Evolutionary conservation across 441 rosid species (phyloP).

Genomic region (Populus trichocarpa): DNA sequence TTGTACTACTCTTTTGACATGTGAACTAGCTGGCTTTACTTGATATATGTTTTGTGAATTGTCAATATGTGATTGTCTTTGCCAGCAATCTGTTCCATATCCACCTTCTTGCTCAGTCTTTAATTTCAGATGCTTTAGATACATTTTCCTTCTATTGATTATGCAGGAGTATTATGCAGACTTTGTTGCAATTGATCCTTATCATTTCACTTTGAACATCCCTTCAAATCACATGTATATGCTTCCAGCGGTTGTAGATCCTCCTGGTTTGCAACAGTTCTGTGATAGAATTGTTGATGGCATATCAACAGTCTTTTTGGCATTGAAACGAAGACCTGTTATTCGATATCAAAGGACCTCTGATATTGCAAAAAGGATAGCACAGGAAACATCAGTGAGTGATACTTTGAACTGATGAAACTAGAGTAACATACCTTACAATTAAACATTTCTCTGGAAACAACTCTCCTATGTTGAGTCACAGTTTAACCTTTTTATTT

Average conservation of each 20-base stretch:
- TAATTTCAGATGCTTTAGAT: slow-evolving; percentile 6
- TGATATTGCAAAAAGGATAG: slow-evolving; percentile 93
- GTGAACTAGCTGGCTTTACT: background rate
- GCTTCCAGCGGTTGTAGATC: slow-evolving; percentile 96
- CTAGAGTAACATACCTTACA: background rate
- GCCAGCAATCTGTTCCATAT: background rate
- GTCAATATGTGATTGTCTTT: background rate
- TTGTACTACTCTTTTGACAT: background rate
- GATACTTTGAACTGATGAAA: slow-evolving; percentile 5
- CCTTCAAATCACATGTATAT: slow-evolving; percentile 75
- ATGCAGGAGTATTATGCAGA: slow-evolving; percentile 96
- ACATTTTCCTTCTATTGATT: slow-evolving; percentile 21
- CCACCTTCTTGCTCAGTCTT: background rate
- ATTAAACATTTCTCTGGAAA: background rate
- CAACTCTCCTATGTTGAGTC: background rate
- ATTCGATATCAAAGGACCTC: slow-evolving; percentile 93
- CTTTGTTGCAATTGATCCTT: slow-evolving; percentile 81
- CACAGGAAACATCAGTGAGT: slow-evolving; percentile 91
- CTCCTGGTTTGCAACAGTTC: slow-evolving; percentile 76
- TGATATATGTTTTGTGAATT: background rate
- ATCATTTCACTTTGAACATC: slow-evolving; percentile 79
- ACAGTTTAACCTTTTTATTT: background rate
- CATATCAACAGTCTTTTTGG: slow-evolving; percentile 72
- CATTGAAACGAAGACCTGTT: slow-evolving; percentile 86
- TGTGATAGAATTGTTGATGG: slow-evolving; percentile 90